Base-by-base conservation (phyloP, 176 grass and related monocot species). In the Hordeum marinum region DNA sequence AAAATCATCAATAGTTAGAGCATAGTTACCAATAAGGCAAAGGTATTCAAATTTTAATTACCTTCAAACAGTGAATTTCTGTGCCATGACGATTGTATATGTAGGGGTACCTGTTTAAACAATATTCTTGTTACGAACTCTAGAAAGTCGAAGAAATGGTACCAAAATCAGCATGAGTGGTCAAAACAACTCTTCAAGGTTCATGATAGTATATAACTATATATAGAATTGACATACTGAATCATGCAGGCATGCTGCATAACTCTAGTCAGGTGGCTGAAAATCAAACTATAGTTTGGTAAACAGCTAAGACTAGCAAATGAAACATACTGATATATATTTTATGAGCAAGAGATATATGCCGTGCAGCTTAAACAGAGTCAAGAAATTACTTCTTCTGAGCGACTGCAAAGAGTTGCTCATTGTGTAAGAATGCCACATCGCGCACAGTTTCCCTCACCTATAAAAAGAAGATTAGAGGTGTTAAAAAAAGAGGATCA, bases 31-130 rank as follows among this genome's bases (percentile, higher is more conserved):
- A 42, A 37, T 67, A 72, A 58, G 7, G 29, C 21, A 11, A 59
- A 86, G 15, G 20, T 26, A 79, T 73, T 72, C 8, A 54, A 34
- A 87, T 60, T 29, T 58, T 76, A 84, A 40, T 69, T 94, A 98
- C 95, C 95, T 93, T 88, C 25, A 98, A 57, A 88, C 95, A 98
- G 54, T 98, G 92, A 77, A 98, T 91, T 88, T 98, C 95, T n/a
- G 87, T 94, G 77, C 95, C 95, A 63, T 93, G 87, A 34, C 68
- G 87, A 68, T 98, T 92, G 83, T 98, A 98, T 40, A 98, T 85
- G 70, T 93, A 98, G 1, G 92, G 60, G 77, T 92, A 98, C 91
- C 95, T 98, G 83, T 80, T 91, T 43, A 77, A 92, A 86, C 55
- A 86, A 64, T 20, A 63, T 14, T 59, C 32, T n/a, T 1, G 70